These are phyloP conservation scores for Ensete ventricosum DNA, from an alignment of 176 grass and related monocot species.

Conservation along the genomic window DNA sequence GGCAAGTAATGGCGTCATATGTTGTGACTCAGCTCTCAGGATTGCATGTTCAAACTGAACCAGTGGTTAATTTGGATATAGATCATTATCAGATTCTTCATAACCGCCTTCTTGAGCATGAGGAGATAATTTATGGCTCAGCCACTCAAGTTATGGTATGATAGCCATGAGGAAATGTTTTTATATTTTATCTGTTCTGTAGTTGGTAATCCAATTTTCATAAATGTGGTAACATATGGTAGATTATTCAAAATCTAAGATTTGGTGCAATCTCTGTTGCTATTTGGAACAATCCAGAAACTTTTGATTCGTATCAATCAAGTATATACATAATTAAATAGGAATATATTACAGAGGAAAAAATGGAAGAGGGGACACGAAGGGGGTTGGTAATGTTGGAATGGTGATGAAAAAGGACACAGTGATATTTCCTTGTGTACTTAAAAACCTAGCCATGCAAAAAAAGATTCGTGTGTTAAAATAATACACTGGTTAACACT, in stretches of 20 bases:
- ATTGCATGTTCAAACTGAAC: slow-evolving; percentile 71
- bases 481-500: too few species aligned
- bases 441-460: background rate
- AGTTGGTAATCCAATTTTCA: background rate
- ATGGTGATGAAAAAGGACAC: background rate
- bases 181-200: slow-evolving; percentile 5
- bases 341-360: background rate
- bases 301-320: background rate
- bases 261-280: slow-evolving; percentile 1
- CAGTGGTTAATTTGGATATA: slow-evolving; percentile 87
- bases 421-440: background rate
- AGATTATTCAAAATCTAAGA: background rate
- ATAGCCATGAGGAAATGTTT: slow-evolving; percentile 7
- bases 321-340: background rate
- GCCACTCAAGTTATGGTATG: slow-evolving; percentile 74
- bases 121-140: slow-evolving; percentile 73
- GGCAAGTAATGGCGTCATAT: slow-evolving; percentile 93
- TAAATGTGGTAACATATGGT: background rate
- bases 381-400: background rate
- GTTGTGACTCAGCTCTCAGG: slow-evolving; percentile 62
- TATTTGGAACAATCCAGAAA: background rate
- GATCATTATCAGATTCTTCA: slow-evolving; percentile 90
- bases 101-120: slow-evolving; percentile 87
- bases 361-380: background rate
- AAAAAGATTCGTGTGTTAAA: too few species aligned